Base-by-base conservation (phyloP, 2,329 filamentous ascomycete species). In the Rutstroemia sp. region DNA sequence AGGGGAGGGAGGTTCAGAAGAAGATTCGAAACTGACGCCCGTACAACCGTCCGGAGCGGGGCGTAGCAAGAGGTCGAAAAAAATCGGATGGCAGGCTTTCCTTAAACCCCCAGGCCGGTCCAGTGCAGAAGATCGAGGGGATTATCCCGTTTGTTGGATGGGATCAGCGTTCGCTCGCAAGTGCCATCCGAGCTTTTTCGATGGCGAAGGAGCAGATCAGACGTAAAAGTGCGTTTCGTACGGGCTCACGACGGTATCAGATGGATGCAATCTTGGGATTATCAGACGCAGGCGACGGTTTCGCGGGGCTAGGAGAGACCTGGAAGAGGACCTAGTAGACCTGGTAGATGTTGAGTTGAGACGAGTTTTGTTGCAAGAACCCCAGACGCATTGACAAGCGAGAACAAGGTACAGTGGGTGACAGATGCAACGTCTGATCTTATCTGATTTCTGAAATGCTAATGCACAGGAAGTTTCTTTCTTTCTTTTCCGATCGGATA, bases 261-360 rank as follows among this genome's bases (percentile, higher is more conserved):
- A 54, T 42, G 4, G 8, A 14, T 41, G 21, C 52, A 30, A 49
- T 50, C 44, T 37, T 12, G n/a, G 14, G 38, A 65, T 69, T 72
- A 75, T 73, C 72, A 76, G 73, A 77, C 75, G 72, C 71, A 71
- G 68, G 71, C 73, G 68, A 63, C 57, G 63, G 75, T 78, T 77
- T 78, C 73, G 75, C 34, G n/a, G 5, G 19, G 27, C 23, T 4
- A 16, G 17, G 52, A 49, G n/a, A 17, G 17, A 3, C n/a, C 21
- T 50, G n/a, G 19, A 5, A 45, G 34, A 4, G 21, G n/a, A 14
- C 23, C 50, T 25, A 37, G 19, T 45, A 21, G 30, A 38, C 41
- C 44, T 51, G 30, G 25, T 21, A 34, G 39, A 27, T 53, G 10
- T 19, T 21, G 14, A 50, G 45, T 54, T 49, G 55, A 57, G 55